phyloP scores from a whole-genome alignment of 768 basidiomycete species.

The Dioszegia aurantiaca region DNA sequence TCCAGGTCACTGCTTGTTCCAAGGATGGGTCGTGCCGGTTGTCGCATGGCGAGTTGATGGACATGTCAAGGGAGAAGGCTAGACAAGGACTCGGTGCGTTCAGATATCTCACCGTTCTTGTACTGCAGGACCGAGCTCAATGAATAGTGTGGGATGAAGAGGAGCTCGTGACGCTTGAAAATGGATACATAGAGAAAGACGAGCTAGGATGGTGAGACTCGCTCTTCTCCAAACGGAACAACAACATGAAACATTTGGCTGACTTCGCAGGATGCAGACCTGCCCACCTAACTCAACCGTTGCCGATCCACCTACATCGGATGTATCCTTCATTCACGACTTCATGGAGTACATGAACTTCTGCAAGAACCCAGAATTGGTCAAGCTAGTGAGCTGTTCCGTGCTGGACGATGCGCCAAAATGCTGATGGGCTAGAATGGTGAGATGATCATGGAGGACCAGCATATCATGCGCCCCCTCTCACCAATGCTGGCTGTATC shows the following conservation, averaged over 20 bases:
- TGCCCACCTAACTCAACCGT: background rate
- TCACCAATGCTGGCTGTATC: conserved; percentile 13
- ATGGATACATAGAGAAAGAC: background rate
- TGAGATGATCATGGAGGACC: conserved; percentile 22
- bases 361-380: conserved; percentile 15
- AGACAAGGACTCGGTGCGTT: conserved; percentile 11
- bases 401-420: background rate
- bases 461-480: conserved; percentile 11
- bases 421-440: conserved; percentile 14
- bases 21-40: conserved; percentile 19
- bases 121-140: background rate
- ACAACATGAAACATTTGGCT: no score
- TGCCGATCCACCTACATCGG: no score
- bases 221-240: no score
- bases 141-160: conserved; percentile 14
- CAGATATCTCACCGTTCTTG: no score
- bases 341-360: conserved; percentile 16
- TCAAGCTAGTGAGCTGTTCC: background rate
- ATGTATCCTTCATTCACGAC: conserved; percentile 7
- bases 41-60: conserved; percentile 9
- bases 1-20: conserved; percentile 7
- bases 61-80: conserved; percentile 8
- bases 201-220: conserved; percentile 13
- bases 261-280: background rate
- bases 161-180: conserved; percentile 1